Evolutionary conservation across 140 eudicot genomes (phyloP).

Genomic region (Bidens hawaiensis): DNA sequence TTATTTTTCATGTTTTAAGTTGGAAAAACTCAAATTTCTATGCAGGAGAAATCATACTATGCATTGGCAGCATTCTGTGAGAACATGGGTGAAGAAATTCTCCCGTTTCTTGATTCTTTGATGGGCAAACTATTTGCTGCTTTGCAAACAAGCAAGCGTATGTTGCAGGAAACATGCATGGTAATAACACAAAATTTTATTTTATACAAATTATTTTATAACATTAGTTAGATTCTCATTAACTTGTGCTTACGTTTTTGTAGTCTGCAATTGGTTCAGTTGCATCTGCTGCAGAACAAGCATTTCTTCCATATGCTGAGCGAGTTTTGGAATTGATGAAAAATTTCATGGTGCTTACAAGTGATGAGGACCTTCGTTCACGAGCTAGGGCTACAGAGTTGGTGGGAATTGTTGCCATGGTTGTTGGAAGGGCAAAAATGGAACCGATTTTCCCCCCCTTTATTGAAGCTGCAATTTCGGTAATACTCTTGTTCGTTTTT

Average conservation of each 20-base stretch:
- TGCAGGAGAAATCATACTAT: constrained; percentile 87
- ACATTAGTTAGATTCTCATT: constrained; percentile 6
- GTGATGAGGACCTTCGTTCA: constrained; percentile 85
- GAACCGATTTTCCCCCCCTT: constrained; percentile 88
- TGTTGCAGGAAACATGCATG: constrained; percentile 98
- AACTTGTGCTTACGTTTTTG: constrained; percentile 15
- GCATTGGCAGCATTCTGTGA: constrained; percentile 97
- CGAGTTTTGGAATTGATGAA: constrained; percentile 89
- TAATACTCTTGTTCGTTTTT: constrained; percentile 22
- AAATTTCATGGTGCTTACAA: constrained; percentile 81
- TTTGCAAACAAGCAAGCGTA: constrained; percentile 75
- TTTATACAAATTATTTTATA: not conserved
- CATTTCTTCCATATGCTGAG: constrained; percentile 93
- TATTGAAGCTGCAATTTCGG: constrained; percentile 94
- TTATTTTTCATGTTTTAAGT: not conserved
- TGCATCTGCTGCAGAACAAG: constrained; percentile 97
- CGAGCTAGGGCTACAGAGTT: constrained; percentile 98
- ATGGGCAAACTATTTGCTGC: constrained; percentile 75
- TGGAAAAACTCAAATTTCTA: constrained; percentile 28
- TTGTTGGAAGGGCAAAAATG: constrained; percentile 86
- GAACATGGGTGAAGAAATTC: constrained; percentile 95
- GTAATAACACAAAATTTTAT: constrained; percentile 26
- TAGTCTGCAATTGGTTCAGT: constrained; percentile 98
- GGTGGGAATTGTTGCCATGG: constrained; percentile 97
- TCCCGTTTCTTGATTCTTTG: constrained; percentile 83